A percentile compares a stretch with the other conserved stretches of the same genome.
Evolutionary conservation across 495 filamentous ascomycete species (phyloP).

Genomic region (Penicillium lividum): DNA sequence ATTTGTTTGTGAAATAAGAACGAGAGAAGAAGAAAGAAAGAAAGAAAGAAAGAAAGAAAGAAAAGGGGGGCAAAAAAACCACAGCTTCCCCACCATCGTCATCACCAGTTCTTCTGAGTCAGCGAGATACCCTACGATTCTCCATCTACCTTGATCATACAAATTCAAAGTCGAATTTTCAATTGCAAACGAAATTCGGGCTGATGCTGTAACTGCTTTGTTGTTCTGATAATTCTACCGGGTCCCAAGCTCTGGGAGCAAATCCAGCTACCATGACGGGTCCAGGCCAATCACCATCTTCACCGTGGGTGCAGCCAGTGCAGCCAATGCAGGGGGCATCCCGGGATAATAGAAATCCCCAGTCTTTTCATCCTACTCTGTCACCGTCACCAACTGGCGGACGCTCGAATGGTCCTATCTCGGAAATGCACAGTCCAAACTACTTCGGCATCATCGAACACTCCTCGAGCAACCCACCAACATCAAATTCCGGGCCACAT

Average conservation of each 20-base stretch:
- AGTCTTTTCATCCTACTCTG: constrained; percentile 30
- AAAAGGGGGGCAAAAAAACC: background rate
- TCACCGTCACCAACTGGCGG: constrained; percentile 46
- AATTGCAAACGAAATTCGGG: constrained; percentile 4
- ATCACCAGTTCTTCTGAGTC: background rate
- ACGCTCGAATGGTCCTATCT: constrained; percentile 41
- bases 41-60: background rate
- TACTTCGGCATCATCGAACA: constrained; percentile 81
- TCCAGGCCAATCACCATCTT: constrained; percentile 46
- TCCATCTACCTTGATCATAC: background rate
- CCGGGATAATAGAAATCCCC: constrained; percentile 21
- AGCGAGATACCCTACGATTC: background rate
- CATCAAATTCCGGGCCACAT: constrained; percentile 57
- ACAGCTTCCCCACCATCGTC: background rate
- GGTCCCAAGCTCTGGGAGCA: constrained; percentile 19
- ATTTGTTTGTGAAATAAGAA: background rate
- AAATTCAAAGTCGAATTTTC: background rate
- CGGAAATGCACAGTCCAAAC: constrained; percentile 63
- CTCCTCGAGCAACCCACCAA: constrained; percentile 51
- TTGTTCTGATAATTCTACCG: constrained; percentile 7
- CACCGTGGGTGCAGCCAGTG: constrained; percentile 42
- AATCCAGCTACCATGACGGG: constrained; percentile 45
- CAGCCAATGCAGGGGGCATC: constrained; percentile 32
- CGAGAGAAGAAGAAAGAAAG: background rate
- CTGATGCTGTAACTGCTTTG: constrained; percentile 17